phyloP scores from a whole-genome alignment of 306 rosid genomes.

The Acacia acuminata region DNA sequence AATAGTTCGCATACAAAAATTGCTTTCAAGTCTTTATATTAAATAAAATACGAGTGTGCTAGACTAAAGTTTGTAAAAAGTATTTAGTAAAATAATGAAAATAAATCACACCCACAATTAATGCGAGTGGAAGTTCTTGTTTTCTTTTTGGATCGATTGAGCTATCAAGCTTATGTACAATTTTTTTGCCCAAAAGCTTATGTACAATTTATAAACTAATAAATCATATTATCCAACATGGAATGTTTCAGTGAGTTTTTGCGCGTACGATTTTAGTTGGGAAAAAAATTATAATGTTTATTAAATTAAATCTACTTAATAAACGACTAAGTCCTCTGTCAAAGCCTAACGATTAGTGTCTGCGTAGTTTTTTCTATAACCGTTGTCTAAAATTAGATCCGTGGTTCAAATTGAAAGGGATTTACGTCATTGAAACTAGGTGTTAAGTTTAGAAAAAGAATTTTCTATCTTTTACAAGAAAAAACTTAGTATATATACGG shows the following conservation, averaged over 20 bases:
- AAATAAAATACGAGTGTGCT: neutral
- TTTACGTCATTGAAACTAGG: neutral
- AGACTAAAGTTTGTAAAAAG: neutral
- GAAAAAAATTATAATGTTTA: no score
- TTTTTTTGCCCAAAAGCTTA: neutral
- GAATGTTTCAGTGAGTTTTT: neutral
- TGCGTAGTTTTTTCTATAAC: neutral
- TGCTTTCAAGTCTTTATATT: neutral
- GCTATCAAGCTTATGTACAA: neutral
- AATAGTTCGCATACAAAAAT: neutral
- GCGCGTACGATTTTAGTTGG: neutral
- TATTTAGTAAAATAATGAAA: neutral
- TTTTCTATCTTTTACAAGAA: neutral
- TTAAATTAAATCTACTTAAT: neutral
- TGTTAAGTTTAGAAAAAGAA: neutral
- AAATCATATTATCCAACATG: neutral
- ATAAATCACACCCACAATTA: neutral
- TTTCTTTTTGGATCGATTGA: neutral
- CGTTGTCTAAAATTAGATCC: neutral
- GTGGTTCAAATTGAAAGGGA: neutral
- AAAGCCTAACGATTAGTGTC: neutral
- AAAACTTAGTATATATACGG: neutral
- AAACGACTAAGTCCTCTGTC: neutral
- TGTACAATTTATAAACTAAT: neutral
- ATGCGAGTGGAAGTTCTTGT: neutral